Base-by-base conservation (phyloP, 805 yeast species). In the Wickerhamiella bombiphila region DNA sequence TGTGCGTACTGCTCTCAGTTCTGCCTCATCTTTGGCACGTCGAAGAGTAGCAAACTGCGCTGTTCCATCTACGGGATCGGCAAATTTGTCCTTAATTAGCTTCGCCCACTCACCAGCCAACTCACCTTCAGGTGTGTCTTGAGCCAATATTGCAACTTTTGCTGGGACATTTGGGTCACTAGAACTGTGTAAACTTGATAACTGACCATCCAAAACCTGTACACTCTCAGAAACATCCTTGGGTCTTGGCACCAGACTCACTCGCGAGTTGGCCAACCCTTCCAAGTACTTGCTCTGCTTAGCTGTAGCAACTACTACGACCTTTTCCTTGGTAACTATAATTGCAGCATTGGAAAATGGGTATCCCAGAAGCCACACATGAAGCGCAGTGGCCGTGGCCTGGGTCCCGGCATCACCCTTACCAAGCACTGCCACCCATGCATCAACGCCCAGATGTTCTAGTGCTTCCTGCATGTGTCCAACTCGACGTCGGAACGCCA, bases 311-410 rank as follows among this genome's bases (percentile, higher is more conserved):
- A 86, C 66, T 38, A 88, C 63, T 3, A 73, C 57, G 28, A 74
- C 63, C 46, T 72, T 73, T 28, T 69, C 70, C 38, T 68, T 66
- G 3, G 80, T 69, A 41, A 86, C 60, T 36, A 68, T 72, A 37
- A 88, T 59, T 22, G 75, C 74, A 1, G 96, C 85, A 36, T 91
- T 91, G n/a, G 94, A 93, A 54, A 88, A 88, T 56, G 91, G 97
- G 56, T 86, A 88, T 3, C 96, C 94, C 35, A 88, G 61, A 38
- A 88, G 63, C 97, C 97, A 88, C 35, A 53, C 47, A 56, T 86
- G 96, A 34, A 86, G 59, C 32, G 80, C 76, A 1, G 93, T 76
- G 9, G 93, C 77, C 59, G 82, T 82, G 54, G 80, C 83, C 34
- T 94, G 93, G 55, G 83, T 80, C 46, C 80, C 88, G 42, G 80